Conservation (phyloP, 805 yeast genomes). For the Cyberlindnera japonica region DNA sequence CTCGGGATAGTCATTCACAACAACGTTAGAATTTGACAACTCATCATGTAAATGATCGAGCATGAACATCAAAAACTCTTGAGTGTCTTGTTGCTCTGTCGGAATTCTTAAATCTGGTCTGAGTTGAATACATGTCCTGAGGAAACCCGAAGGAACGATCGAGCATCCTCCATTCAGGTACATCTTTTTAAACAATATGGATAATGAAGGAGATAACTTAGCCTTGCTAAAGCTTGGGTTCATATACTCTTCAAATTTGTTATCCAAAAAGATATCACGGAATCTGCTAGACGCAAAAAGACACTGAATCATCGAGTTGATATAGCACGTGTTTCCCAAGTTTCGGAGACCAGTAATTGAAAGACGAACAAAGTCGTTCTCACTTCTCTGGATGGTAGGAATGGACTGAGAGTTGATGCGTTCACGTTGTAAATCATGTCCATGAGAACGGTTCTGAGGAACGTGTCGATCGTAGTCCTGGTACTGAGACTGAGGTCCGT, state of each 20-base stretch:
- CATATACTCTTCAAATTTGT: slow-evolving; percentile 41
- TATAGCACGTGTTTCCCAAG: slow-evolving; percentile 72
- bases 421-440: slow-evolving; percentile 12
- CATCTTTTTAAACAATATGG: slow-evolving; percentile 55
- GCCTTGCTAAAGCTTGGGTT: slow-evolving; percentile 30
- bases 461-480: background rate
- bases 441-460: slow-evolving; percentile 8
- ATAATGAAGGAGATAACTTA: slow-evolving; percentile 46
- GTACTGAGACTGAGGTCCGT: slow-evolving; percentile 5
- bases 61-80: slow-evolving; percentile 65
- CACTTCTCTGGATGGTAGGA: slow-evolving; percentile 37
- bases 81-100: slow-evolving; percentile 76
- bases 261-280: slow-evolving; percentile 44
- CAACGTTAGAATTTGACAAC: slow-evolving; percentile 38
- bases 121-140: slow-evolving; percentile 45
- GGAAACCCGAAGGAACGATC: slow-evolving; percentile 62
- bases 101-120: slow-evolving; percentile 72
- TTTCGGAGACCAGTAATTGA: slow-evolving; percentile 62
- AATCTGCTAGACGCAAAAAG: slow-evolving; percentile 53
- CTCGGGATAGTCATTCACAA: slow-evolving; percentile 37
- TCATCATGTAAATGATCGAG: slow-evolving; percentile 71
- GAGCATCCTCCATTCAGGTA: slow-evolving; percentile 54
- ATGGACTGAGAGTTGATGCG: slow-evolving; percentile 22
- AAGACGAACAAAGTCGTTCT: slow-evolving; percentile 37
- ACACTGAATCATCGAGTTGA: slow-evolving; percentile 71